phyloP scores from a whole-genome alignment of 257 asterid genomes.

The Orobanche coerulescens region DNA sequence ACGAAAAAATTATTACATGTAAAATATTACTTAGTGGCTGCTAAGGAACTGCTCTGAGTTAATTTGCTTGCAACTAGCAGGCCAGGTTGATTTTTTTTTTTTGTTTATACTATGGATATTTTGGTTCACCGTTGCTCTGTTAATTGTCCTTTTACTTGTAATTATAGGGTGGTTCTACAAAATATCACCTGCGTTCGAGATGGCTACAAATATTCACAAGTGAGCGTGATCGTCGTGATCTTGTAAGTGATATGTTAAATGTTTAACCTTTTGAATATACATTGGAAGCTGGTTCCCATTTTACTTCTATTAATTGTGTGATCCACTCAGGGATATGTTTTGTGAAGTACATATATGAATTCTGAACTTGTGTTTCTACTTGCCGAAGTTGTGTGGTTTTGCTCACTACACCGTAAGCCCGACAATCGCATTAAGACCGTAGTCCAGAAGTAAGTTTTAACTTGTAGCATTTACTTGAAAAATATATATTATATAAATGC shows the following conservation, averaged over 20 bases:
- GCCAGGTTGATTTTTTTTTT: neutral
- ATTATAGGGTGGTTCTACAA: constrained; percentile 91
- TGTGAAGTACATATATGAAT: too few species aligned
- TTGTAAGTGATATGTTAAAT: constrained; percentile 49
- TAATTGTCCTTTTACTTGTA: constrained; percentile 11
- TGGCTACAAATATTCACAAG: constrained; percentile 93
- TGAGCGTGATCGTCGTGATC: constrained; percentile 99
- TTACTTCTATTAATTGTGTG: constrained; percentile 5
- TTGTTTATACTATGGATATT: neutral
- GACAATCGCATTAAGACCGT: too few species aligned
- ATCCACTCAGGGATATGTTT: too few species aligned
- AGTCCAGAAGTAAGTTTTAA: too few species aligned
- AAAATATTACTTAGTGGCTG: neutral
- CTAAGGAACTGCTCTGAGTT: constrained; percentile 15
- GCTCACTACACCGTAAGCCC: too few species aligned
- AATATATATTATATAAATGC: too few species aligned
- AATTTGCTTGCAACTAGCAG: constrained; percentile 1
- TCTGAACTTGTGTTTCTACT: too few species aligned
- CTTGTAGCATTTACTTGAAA: too few species aligned
- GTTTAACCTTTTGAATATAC: neutral
- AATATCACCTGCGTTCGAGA: constrained; percentile 81
- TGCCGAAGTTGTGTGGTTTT: too few species aligned
- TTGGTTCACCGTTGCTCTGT: constrained; percentile 15
- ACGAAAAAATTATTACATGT: neutral
- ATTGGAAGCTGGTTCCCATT: constrained; percentile 4